Conservation (phyloP, 192 early-diverging fungal species). For the Oehlia diaphana region DNA sequence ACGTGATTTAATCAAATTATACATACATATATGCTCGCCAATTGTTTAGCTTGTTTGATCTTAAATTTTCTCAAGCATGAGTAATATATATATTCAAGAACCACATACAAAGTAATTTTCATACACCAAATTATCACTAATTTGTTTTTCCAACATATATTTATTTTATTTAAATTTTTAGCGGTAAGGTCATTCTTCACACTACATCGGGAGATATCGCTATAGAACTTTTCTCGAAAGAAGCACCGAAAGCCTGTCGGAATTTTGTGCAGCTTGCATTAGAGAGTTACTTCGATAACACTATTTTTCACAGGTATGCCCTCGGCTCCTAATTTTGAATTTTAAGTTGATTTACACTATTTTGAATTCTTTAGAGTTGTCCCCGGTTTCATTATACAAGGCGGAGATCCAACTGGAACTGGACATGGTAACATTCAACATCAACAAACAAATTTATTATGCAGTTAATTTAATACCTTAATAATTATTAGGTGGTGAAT, state of each 20-base stretch:
- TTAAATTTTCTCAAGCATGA: neutral
- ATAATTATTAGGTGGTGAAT: constrained; percentile 72
- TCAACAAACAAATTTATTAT: neutral
- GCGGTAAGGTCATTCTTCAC: constrained; percentile 78
- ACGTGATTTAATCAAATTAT: too few relatives aligned
- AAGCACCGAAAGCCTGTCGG: constrained; percentile 85
- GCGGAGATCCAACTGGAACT: constrained; percentile 91
- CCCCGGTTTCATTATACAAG: constrained; percentile 90
- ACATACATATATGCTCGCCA: too few relatives aligned
- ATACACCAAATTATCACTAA: neutral
- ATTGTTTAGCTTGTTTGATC: too few relatives aligned
- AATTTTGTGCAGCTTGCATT: constrained; percentile 94
- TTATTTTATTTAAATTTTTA: constrained; percentile 26
- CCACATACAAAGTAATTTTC: neutral
- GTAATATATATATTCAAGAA: constrained; percentile 13
- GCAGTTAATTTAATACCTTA: neutral
- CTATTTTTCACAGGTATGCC: constrained; percentile 81
- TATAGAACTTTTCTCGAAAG: constrained; percentile 94
- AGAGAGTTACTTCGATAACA: constrained; percentile 88
- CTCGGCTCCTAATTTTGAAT: neutral
- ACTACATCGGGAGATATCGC: constrained; percentile 86
- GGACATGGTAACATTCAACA: constrained; percentile 46
- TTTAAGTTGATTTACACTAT: neutral
- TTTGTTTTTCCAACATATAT: neutral
- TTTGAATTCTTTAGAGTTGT: constrained; percentile 46